These are phyloP conservation scores for Blastobotrys robertii DNA, from an alignment of 805 yeast genomes.

Conservation along the genomic window DNA sequence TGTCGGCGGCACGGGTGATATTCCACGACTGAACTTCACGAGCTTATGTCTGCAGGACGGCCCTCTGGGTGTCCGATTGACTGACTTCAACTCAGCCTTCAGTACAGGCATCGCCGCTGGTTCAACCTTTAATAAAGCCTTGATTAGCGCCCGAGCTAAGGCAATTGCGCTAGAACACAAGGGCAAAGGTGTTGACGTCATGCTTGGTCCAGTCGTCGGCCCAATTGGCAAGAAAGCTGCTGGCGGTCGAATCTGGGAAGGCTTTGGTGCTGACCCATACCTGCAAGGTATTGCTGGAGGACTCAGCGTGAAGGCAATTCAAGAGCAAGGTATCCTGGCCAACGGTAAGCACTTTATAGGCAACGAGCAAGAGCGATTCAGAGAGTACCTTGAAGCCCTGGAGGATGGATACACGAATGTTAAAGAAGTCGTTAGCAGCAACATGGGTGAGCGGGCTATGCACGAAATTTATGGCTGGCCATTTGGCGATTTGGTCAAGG, in stretches of 20 bases:
- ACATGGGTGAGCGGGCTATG: slow-evolving; percentile 49
- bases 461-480: slow-evolving; percentile 58
- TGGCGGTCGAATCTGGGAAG: slow-evolving; percentile 57
- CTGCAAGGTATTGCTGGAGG: slow-evolving; percentile 46
- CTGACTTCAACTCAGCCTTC: slow-evolving; percentile 45
- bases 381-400: slow-evolving; percentile 37
- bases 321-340: slow-evolving; percentile 47
- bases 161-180: slow-evolving; percentile 47
- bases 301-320: slow-evolving; percentile 43
- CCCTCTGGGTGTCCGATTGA: slow-evolving; percentile 44
- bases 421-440: slow-evolving; percentile 38
- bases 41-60: slow-evolving; percentile 52
- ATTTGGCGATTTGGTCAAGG: slow-evolving; percentile 49
- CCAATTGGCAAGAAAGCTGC: slow-evolving; percentile 51
- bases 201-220: slow-evolving; percentile 46
- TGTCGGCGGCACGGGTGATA: slow-evolving; percentile 47
- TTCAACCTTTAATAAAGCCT: slow-evolving; percentile 44
- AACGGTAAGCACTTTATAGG: slow-evolving; percentile 46
- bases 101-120: slow-evolving; percentile 52
- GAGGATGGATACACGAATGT: slow-evolving; percentile 29
- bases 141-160: slow-evolving; percentile 41
- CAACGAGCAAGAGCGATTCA: slow-evolving; percentile 46
- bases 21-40: slow-evolving; percentile 44
- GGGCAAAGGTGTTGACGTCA: slow-evolving; percentile 43
- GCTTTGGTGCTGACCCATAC: slow-evolving; percentile 52